phyloP scores from a whole-genome alignment of 352 stramenopile genomes.

The Phytophthora cactorum region DNA sequence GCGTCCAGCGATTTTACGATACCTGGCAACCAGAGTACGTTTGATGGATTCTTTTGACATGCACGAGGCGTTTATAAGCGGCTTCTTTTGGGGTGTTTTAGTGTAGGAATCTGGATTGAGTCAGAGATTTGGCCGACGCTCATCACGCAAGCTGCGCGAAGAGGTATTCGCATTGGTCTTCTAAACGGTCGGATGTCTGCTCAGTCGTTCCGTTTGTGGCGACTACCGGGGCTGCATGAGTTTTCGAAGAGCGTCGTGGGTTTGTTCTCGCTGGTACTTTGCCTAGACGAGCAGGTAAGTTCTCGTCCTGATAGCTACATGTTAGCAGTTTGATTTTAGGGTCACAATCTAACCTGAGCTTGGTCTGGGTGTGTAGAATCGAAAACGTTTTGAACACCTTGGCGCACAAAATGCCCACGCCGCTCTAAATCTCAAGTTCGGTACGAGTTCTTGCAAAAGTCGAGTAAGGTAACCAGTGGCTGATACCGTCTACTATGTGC shows the following conservation, averaged over 20 bases:
- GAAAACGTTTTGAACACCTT: constrained; percentile 49
- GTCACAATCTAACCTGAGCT: background rate
- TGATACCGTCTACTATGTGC: constrained; percentile 2
- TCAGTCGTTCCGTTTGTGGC: constrained; percentile 59
- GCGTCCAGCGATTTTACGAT: constrained; percentile 68
- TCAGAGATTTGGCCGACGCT: constrained; percentile 86
- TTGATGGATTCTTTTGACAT: background rate
- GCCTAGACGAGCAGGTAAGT: constrained; percentile 59
- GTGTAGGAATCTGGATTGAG: constrained; percentile 78
- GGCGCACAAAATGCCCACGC: constrained; percentile 39
- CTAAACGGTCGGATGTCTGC: constrained; percentile 72
- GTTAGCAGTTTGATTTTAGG: background rate
- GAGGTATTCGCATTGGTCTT: constrained; percentile 62
- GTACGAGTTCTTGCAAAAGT: constrained; percentile 34
- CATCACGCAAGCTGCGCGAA: constrained; percentile 53
- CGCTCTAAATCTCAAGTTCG: constrained; percentile 76
- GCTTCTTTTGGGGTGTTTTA: constrained; percentile 16
- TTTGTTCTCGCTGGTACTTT: constrained; percentile 66
- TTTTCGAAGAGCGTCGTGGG: constrained; percentile 36
- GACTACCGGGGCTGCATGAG: constrained; percentile 38
- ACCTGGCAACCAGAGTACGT: constrained; percentile 61
- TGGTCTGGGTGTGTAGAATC: constrained; percentile 41
- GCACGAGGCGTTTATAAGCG: background rate
- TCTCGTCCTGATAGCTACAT: background rate
- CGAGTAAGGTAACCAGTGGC: background rate